Evolutionary conservation across 1,284 basidiomycete genomes (phyloP).

Genomic region (Leucoagaricus sp.): DNA sequence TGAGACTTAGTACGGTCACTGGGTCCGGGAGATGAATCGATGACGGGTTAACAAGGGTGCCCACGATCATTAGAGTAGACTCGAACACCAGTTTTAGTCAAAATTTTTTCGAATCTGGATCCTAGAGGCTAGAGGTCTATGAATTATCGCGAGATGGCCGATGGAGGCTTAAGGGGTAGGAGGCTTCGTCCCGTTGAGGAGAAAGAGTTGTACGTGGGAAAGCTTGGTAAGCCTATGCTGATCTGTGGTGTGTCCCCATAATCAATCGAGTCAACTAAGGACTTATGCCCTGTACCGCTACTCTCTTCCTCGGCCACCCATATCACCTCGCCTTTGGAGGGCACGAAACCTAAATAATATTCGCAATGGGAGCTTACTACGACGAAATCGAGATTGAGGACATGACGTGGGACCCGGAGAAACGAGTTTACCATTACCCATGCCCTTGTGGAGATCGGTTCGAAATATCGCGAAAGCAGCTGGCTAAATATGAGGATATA

Average conservation of each 20-base stretch:
- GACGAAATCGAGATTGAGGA: constrained; percentile 97
- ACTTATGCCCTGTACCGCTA: constrained; percentile 9
- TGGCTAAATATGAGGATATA: constrained; percentile 91
- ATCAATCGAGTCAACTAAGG: constrained; percentile 6
- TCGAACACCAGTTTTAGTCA: too few relatives aligned
- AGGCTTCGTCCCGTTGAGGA: too few relatives aligned
- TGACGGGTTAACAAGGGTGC: too few relatives aligned
- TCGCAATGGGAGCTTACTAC: constrained; percentile 79
- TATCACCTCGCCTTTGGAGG: neutral
- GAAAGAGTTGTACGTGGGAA: neutral
- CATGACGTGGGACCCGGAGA: constrained; percentile 88
- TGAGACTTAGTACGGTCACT: too few relatives aligned
- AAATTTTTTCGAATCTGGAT: too few relatives aligned
- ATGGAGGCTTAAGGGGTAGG: too few relatives aligned
- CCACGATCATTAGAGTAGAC: too few relatives aligned
- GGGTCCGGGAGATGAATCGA: too few relatives aligned
- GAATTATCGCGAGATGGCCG: too few relatives aligned
- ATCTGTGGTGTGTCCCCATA: neutral
- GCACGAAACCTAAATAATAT: neutral
- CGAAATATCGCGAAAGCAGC: constrained; percentile 89
- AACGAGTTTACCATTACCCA: constrained; percentile 90
- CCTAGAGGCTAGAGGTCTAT: too few relatives aligned
- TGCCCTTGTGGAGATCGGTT: constrained; percentile 99
- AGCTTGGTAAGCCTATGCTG: neutral
- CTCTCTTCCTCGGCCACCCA: neutral